Evolutionary conservation across 2,329 filamentous ascomycete species (phyloP), one percentile per base, ranked within the genome.

Genomic region (Talaromyces sp.): DNA sequence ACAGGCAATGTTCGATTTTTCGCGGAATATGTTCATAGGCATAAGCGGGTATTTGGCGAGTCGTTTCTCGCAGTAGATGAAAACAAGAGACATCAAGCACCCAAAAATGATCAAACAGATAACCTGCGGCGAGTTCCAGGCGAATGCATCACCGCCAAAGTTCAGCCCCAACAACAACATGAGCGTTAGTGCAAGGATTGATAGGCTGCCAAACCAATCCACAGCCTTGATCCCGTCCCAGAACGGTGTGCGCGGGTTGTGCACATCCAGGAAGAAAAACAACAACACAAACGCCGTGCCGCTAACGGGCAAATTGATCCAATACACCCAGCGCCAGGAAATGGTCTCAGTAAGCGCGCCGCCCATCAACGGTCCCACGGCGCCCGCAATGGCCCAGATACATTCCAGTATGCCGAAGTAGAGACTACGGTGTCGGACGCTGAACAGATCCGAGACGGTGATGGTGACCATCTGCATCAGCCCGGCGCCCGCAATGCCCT

Each of bases 41-140:
- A 92, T 88, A n/a, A 93, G 78, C 0, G 90, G 90, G 69, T 88
- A 85, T 62, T 81, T 80, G 3, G 89, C 89, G 9, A 91, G 71
- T 62, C 83, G 83, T 74, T 84, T 85, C 75, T 93, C 90, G 69
- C 85, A 85, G 67, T 87, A 76, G 49, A 90, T 72, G 71, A 92
- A 86, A 0, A 82, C 73, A 37, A 80, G 73, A 4, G 80, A 78
- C 76, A 84, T 82, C 3, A 82, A 60, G 8, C 73, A 70, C 0
- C 85, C 84, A 54, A 86, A 81, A 0, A 86, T 76, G 11, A 87
- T 80, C 6, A 87, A 72, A 47, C 82, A 84, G 50, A 87, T 84
- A 11, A 87, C 82, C 62, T 83, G 85, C 0, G 83, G 75, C 1
- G 82, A 85, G 65, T 76, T 75, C 85, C 85, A 87, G 0, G 84